A percentile compares a stretch with the other conserved stretches of the same genome.
phyloP scores from a whole-genome alignment of 2,329 filamentous ascomycete species.

The Colletotrichum phormii region DNA sequence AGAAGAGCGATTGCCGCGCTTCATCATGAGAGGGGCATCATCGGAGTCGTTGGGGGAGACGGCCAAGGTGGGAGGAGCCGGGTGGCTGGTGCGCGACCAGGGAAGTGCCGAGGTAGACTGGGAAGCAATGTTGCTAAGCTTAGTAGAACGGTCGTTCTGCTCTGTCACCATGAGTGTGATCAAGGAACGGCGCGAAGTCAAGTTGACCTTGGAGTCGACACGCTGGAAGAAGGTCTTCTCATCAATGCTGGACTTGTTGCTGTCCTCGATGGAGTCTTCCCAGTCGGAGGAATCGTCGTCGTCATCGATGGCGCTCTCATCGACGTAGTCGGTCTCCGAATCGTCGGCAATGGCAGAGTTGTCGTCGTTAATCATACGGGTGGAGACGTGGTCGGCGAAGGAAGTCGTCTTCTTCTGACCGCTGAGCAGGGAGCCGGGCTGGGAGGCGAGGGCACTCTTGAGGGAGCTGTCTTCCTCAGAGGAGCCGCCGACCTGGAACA shows the following conservation, averaged over 20 bases:
- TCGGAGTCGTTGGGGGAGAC: slow-evolving; percentile 69
- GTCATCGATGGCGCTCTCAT: slow-evolving; percentile 85
- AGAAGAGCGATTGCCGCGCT: slow-evolving; percentile 63
- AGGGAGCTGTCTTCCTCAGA: slow-evolving; percentile 87
- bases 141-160: slow-evolving; percentile 78
- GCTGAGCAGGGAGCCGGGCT: slow-evolving; percentile 53
- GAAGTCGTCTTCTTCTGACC: slow-evolving; percentile 81
- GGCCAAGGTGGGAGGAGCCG: slow-evolving; percentile 54
- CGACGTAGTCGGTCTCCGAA: slow-evolving; percentile 75
- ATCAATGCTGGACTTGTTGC: slow-evolving; percentile 84
- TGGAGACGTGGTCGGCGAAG: slow-evolving; percentile 81
- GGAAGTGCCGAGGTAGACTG: slow-evolving; percentile 77
- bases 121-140: slow-evolving; percentile 75
- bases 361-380: slow-evolving; percentile 71
- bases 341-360: slow-evolving; percentile 62
- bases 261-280: slow-evolving; percentile 81
- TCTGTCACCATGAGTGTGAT: slow-evolving; percentile 85
- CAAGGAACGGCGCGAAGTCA: slow-evolving; percentile 87
- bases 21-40: slow-evolving; percentile 73
- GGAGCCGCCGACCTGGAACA: slow-evolving; percentile 66
- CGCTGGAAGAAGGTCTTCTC: slow-evolving; percentile 87
- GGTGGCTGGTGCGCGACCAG: slow-evolving; percentile 65
- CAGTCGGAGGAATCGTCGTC: slow-evolving; percentile 73
- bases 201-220: slow-evolving; percentile 87
- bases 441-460: slow-evolving; percentile 62